phyloP scores from a whole-genome alignment of 139 green algal species.

The Closterium sp. region DNA sequence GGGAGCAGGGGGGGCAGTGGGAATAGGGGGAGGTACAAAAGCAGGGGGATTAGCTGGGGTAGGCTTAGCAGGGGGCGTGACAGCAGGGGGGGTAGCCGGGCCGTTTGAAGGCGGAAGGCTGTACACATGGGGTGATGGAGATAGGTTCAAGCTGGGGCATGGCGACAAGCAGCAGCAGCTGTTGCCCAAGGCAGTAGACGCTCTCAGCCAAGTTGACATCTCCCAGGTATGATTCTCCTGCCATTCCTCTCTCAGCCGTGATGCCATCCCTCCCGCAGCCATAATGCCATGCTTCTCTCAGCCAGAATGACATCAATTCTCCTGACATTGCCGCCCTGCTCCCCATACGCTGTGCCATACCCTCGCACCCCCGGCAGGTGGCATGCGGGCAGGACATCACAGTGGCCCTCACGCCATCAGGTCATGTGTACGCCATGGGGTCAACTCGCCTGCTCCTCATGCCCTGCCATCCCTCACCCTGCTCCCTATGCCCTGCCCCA shows the following conservation, averaged over 20 bases:
- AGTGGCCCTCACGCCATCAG: not conserved
- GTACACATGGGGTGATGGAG: constrained; percentile 52
- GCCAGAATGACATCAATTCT: too few species aligned
- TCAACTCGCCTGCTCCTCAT: too few species aligned
- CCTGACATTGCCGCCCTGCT: too few species aligned
- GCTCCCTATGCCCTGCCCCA: not conserved
- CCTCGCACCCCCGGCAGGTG: too few species aligned
- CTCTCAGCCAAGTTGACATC: constrained; percentile 10
- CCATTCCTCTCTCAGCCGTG: too few species aligned
- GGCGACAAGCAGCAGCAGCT: constrained; percentile 22
- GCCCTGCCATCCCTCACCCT: not conserved
- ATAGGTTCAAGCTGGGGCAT: constrained; percentile 46
- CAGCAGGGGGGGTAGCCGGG: not conserved
- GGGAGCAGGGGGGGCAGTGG: too few species aligned
- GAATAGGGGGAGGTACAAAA: too few species aligned
- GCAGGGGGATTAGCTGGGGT: too few species aligned
- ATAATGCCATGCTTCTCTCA: not conserved
- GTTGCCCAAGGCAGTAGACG: constrained; percentile 24
- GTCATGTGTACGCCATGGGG: not conserved
- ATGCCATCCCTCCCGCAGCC: not conserved
- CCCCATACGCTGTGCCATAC: too few species aligned
- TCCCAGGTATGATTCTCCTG: not conserved
- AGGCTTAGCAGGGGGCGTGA: too few species aligned
- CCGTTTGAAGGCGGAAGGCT: constrained; percentile 4
- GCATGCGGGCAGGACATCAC: too few species aligned